Evolutionary conservation across 768 basidiomycete species (phyloP).

Genomic region (Leucocoprinus sp.): DNA sequence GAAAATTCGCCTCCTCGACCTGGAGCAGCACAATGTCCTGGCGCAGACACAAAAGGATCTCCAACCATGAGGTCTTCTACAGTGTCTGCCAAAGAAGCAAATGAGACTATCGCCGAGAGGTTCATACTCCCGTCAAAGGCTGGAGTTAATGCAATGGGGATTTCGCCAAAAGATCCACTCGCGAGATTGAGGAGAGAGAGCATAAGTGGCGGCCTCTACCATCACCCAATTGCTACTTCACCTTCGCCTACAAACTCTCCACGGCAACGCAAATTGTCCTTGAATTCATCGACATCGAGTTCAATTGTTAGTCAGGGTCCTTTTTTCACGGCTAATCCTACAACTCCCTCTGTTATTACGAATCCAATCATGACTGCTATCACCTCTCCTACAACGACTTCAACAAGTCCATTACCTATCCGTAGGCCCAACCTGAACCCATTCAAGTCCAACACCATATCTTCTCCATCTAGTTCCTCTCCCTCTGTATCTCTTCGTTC

Average conservation of each 20-base stretch:
- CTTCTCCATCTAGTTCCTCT: slow-evolving; percentile 24
- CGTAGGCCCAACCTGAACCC: slow-evolving; percentile 26
- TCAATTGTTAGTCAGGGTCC: slow-evolving; percentile 14
- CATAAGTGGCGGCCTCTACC: background rate
- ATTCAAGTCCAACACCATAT: slow-evolving; percentile 33
- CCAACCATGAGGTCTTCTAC: slow-evolving; percentile 14
- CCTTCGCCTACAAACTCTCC: slow-evolving; percentile 15
- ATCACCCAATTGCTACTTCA: background rate
- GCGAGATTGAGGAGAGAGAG: slow-evolving; percentile 9
- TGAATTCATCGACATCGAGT: slow-evolving; percentile 26
- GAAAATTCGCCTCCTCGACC: background rate
- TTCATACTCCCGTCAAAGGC: slow-evolving; percentile 29
- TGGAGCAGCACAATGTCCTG: slow-evolving; percentile 4
- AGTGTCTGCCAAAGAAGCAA: slow-evolving; percentile 11
- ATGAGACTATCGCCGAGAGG: slow-evolving; percentile 23
- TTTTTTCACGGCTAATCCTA: background rate
- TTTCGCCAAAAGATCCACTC: slow-evolving; percentile 9
- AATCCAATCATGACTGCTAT: slow-evolving; percentile 23
- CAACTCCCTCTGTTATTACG: slow-evolving; percentile 9
- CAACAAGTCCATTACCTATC: slow-evolving; percentile 23
- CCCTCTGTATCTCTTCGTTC: slow-evolving; percentile 27
- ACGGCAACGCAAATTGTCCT: slow-evolving; percentile 44
- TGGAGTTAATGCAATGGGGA: slow-evolving; percentile 18
- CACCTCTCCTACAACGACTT: slow-evolving; percentile 22
- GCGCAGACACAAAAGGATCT: slow-evolving; percentile 16